These are phyloP conservation scores for Gracilariopsis chorda DNA, from an alignment of 23 red algal species.

Conservation along the genomic window DNA sequence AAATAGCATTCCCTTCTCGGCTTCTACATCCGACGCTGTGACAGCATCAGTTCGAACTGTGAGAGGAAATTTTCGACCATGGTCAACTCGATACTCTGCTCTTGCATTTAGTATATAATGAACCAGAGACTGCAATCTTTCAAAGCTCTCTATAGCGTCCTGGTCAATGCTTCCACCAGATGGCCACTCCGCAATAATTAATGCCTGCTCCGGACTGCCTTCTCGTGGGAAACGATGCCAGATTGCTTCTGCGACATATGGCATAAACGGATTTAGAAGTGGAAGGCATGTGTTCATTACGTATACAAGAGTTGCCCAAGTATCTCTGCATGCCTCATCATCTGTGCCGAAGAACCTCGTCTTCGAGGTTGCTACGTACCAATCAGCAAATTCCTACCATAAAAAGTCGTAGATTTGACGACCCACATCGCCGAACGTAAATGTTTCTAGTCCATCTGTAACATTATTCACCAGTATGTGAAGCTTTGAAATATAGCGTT, in stretches of 20 bases:
- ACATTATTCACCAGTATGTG: constrained; percentile 42
- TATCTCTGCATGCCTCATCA: neutral
- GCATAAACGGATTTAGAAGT: constrained; percentile 96
- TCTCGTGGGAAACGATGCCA: constrained; percentile 80
- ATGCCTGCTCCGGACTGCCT: constrained; percentile 2
- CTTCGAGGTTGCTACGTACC: constrained; percentile 91
- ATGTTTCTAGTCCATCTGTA: neutral
- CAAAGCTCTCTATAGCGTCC: constrained; percentile 42
- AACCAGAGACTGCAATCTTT: constrained; percentile 71
- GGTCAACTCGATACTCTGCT: constrained; percentile 76
- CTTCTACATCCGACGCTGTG: neutral
- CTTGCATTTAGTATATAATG: constrained; percentile 74
- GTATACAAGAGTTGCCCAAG: constrained; percentile 57
- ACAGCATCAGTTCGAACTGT: constrained; percentile 25
- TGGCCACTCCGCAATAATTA: constrained; percentile 81
- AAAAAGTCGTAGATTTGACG: constrained; percentile 80
- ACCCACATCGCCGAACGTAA: constrained; percentile 64
- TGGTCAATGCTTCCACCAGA: neutral
- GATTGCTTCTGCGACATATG: constrained; percentile 84
- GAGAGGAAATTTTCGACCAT: constrained; percentile 41
- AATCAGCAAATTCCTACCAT: constrained; percentile 98
- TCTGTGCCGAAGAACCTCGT: constrained; percentile 43
- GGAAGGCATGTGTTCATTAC: constrained; percentile 81
- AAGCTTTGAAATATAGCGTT: constrained; percentile 77
- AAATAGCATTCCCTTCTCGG: constrained; percentile 44